Percentiles rank a stretch among this genome's conserved stretches.
phyloP scores from a whole-genome alignment of 305 asterid genomes.

The Fraxinus angustifolia region DNA sequence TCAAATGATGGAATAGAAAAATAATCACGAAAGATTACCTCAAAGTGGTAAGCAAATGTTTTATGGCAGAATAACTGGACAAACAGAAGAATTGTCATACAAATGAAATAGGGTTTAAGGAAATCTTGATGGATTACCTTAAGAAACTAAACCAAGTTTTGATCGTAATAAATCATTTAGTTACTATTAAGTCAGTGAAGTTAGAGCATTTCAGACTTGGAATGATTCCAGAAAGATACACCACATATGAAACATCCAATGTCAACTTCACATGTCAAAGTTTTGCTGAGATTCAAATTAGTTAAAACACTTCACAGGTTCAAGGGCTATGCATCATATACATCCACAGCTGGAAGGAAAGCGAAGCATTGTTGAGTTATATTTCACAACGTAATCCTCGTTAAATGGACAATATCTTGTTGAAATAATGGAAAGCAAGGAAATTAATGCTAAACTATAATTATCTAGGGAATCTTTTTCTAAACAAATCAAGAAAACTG shows the following conservation, averaged over 20 bases:
- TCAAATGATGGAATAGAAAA: not conserved
- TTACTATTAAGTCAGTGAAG: not conserved
- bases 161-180: not conserved
- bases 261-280: not conserved
- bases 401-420: not conserved
- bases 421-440: not conserved
- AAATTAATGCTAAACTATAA: not conserved
- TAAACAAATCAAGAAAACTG: not conserved
- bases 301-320: not conserved
- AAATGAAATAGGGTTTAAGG: not conserved
- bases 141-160: not conserved
- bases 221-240: not conserved
- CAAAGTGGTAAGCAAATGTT: conserved; percentile 80
- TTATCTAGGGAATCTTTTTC: not conserved
- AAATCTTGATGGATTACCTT: not conserved
- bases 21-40: conserved; percentile 41
- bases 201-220: not conserved
- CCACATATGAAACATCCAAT: not conserved
- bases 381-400: not conserved
- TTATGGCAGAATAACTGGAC: conserved; percentile 79
- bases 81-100: conserved; percentile 35
- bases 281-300: not conserved
- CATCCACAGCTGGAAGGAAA: not conserved
- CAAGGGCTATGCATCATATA: not conserved
- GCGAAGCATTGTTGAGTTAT: not conserved